Conservation (phyloP, 257 asterid genomes). For the Solanum pinnatisectum region DNA sequence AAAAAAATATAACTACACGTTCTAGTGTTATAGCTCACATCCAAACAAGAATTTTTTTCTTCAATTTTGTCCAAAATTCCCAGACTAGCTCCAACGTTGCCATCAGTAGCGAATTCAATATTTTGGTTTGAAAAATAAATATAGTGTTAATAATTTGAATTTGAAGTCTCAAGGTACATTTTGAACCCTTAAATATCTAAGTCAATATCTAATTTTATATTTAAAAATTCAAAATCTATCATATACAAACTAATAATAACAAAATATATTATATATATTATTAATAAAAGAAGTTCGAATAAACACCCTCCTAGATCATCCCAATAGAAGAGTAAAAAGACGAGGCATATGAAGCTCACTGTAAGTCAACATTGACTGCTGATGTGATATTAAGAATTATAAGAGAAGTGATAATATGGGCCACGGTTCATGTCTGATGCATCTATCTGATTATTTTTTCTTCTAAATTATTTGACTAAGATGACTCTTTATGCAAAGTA, state of each 20-base stretch:
- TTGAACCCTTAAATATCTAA: too few species aligned
- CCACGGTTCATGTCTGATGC: neutral
- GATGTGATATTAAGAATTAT: neutral
- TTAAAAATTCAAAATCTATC: too few species aligned
- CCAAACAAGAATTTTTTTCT: neutral
- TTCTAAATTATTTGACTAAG: neutral
- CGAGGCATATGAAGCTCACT: neutral
- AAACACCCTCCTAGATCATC: neutral
- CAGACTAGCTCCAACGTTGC: neutral
- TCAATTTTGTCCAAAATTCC: neutral
- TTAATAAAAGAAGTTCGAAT: neutral
- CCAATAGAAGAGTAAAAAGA: neutral
- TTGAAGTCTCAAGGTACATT: too few species aligned
- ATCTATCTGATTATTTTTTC: neutral
- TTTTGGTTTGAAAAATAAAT: too few species aligned
- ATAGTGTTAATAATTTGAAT: too few species aligned
- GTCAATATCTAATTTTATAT: too few species aligned
- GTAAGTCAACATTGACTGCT: neutral
- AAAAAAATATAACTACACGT: neutral
- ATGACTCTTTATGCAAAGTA: neutral
- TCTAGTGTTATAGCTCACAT: neutral
- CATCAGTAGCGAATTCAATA: neutral
- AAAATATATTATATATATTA: too few species aligned
- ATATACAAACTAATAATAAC: too few species aligned
- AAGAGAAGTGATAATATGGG: neutral